Evolutionary conservation across 345 rosid species (phyloP).

Genomic region (Eucalyptus curtisii): DNA sequence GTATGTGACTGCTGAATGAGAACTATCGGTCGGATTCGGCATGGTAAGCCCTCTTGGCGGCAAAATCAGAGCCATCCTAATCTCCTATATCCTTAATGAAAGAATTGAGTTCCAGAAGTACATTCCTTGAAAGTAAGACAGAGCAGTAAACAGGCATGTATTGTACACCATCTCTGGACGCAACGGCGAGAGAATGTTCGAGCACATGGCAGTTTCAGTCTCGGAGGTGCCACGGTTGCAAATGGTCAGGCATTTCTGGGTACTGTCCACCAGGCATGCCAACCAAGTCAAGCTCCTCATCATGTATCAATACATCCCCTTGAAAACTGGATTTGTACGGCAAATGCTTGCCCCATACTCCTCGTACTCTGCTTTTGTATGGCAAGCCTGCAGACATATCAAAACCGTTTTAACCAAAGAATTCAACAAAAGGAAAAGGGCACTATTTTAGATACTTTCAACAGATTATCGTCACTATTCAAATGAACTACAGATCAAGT

Average conservation of each 20-base stretch:
- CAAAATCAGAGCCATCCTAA: neutral
- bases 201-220: neutral
- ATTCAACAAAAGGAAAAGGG: neutral
- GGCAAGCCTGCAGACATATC: constrained; percentile 59
- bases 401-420: neutral
- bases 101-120: neutral
- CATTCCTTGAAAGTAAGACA: neutral
- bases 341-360: constrained; percentile 98
- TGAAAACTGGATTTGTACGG: constrained; percentile 99
- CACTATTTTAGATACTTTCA: neutral
- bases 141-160: neutral
- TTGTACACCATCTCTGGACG: neutral
- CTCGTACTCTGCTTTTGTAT: constrained; percentile 94
- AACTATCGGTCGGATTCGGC: neutral
- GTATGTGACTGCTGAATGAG: neutral
- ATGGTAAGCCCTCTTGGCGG: neutral
- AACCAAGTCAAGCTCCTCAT: neutral
- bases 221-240: neutral
- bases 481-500: neutral
- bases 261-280: neutral
- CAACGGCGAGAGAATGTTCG: neutral
- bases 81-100: neutral
- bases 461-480: neutral
- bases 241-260: neutral
- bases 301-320: constrained; percentile 77